Evolutionary conservation across 805 yeast species (phyloP), one percentile per base, ranked within the genome.

Genomic region (Kuraishia floccosa): DNA sequence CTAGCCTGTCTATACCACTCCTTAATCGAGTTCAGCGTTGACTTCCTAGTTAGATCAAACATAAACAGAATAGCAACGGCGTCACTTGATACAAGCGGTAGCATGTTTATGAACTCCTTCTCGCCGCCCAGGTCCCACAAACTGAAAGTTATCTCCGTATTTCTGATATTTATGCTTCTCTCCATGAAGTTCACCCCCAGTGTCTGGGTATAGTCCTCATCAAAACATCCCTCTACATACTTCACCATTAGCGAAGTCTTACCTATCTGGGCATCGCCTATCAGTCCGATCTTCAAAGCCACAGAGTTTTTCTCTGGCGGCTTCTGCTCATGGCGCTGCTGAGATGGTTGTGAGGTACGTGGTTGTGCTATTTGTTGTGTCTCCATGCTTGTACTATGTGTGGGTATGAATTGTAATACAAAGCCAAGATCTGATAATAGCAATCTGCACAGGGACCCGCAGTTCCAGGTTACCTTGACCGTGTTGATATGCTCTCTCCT

Each of bases 121-220:
- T 87, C 94, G 1, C 98, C 98, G 16, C 98, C 98, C 9, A 89
- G 59, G 54, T 89, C 98, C 94, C 96, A 89, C 20, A 89, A 78
- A 15, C 91, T 76, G 49, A 89, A 89, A 23, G 91, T 79, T 34
- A 89, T 83, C 41, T 83, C 85, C 3, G 96, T 86, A 36, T 82
- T 76, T 34, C 86, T 75, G 33, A 89, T 77, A 36, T 75, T 77
- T 18, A 89, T 82, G 36, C 80, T 76, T 44, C 86, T 79, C 50
- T 91, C 96, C 83, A 91, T 78, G 54, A 84, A 87, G 49, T 89
- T 89, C 33, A 91, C 96, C 5, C 98, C 98, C 31, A 85, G 60
- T 0, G 98, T 89, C 53, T 86, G 96, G 30, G 87, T 84, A 49
- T 89, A 89, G 37, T 79, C 85, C 46, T 84, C 91, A 49, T 86